Conservation (phyloP, 2,329 filamentous ascomycete species). For the Fusarium verrucosum region DNA sequence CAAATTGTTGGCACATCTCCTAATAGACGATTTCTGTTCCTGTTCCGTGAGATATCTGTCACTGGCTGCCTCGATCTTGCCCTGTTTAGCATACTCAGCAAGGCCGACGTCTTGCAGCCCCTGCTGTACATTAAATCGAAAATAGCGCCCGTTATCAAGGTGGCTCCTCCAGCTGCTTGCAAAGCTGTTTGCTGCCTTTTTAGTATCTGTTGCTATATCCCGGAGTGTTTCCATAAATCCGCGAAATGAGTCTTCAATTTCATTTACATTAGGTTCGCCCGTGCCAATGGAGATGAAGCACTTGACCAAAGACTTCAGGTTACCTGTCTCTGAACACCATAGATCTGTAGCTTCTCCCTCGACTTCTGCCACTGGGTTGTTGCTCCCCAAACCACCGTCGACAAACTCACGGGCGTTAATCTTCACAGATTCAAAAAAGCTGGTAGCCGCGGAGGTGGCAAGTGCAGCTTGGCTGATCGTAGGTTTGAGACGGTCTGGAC, state of each 20-base stretch:
- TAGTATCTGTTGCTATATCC: not conserved
- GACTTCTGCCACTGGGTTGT: not conserved
- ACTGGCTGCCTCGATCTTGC: not conserved
- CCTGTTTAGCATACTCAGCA: not conserved
- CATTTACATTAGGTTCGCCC: not conserved
- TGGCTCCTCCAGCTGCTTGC: not conserved
- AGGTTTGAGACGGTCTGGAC: accelerated
- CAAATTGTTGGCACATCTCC: not conserved
- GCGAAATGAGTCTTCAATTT: not conserved
- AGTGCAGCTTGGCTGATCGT: not conserved
- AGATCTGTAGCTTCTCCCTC: not conserved
- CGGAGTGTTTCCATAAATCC: not conserved
- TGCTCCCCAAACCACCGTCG: not conserved
- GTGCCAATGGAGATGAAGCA: not conserved
- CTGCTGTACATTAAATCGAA: not conserved
- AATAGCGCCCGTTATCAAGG: not conserved
- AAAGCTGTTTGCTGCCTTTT: not conserved
- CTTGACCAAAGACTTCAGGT: not conserved
- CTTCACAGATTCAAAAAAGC: not conserved
- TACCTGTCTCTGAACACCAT: not conserved
- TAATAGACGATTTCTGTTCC: too few relatives aligned
- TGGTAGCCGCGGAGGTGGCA: not conserved
- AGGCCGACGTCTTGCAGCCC: not conserved
- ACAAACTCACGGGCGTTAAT: not conserved
- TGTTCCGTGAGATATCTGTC: not conserved